Conservation (phyloP, 1,139 yeast species). For the Yamadazyma siamensis region DNA sequence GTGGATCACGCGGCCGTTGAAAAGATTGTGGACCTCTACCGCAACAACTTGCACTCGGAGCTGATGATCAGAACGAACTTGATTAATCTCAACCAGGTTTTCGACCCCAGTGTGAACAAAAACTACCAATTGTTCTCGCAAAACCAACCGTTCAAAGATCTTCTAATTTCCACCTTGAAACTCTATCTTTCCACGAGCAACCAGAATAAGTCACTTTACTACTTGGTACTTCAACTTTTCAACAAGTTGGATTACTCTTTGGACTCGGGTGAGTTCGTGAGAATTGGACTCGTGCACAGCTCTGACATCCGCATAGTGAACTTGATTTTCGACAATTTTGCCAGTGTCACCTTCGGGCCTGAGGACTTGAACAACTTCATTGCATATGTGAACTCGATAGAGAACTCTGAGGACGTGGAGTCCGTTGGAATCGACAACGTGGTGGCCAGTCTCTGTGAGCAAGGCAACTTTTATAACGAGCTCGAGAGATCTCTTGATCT, state of each 20-base stretch:
- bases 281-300: slow-evolving; percentile 6
- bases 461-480: slow-evolving; percentile 6
- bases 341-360: slow-evolving; percentile 5
- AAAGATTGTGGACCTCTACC: slow-evolving; percentile 6
- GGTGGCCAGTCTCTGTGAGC: slow-evolving; percentile 6
- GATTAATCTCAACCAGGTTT: slow-evolving; percentile 9
- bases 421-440: slow-evolving; percentile 4
- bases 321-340: slow-evolving; percentile 10
- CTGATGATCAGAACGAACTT: slow-evolving; percentile 10
- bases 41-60: slow-evolving; percentile 10
- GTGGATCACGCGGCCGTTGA: slow-evolving; percentile 2
- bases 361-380: slow-evolving; percentile 16
- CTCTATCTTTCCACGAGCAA: slow-evolving; percentile 6
- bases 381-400: slow-evolving; percentile 25
- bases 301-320: slow-evolving; percentile 10
- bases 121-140: slow-evolving; percentile 7
- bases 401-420: slow-evolving; percentile 12
- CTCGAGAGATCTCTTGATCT: slow-evolving; percentile 7
- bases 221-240: slow-evolving; percentile 11
- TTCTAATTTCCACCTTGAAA: slow-evolving; percentile 7
- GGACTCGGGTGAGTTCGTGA: slow-evolving; percentile 7
- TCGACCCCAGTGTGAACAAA: slow-evolving; percentile 4
- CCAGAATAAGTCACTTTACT: slow-evolving; percentile 7
- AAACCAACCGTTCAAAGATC: slow-evolving; percentile 5
- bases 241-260: slow-evolving; percentile 9